Evolutionary conservation across 129 eudicot genomes (phyloP).

Genomic region (Flaveria brownii): DNA sequence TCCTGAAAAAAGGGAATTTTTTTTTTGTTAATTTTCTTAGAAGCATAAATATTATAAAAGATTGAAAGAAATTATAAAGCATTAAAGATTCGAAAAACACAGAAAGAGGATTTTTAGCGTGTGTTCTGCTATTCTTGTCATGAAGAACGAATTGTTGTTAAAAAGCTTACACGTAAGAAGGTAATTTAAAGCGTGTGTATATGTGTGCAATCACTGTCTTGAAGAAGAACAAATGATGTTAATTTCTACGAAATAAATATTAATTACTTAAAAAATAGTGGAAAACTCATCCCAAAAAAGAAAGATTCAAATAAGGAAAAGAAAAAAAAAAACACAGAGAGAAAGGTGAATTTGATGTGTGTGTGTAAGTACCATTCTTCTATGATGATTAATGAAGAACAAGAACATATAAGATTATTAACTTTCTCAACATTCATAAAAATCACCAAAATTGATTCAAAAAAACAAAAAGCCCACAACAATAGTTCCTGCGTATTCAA

Average conservation of each 20-base stretch:
- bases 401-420: background rate
- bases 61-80: background rate
- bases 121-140: conserved; percentile 42
- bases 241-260: background rate
- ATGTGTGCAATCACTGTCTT: conserved; percentile 7
- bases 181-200: background rate
- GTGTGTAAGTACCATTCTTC: conserved; percentile 10
- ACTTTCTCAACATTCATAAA: background rate
- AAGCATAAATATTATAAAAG: background rate
- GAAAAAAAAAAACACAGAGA: conserved; percentile 6
- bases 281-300: background rate
- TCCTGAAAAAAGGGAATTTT: conserved; percentile 39
- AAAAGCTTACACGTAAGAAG: background rate
- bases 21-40: background rate
- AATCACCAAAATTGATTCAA: background rate
- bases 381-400: background rate
- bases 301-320: background rate
- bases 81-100: background rate
- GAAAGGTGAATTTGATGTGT: conserved; percentile 21
- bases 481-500: background rate
- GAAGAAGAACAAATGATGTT: conserved; percentile 7
- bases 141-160: conserved; percentile 40
- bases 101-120: background rate
- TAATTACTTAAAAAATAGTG: background rate
- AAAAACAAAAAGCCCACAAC: background rate